phyloP scores from a whole-genome alignment of 768 basidiomycete species.

The Neoboletus magnificus region DNA sequence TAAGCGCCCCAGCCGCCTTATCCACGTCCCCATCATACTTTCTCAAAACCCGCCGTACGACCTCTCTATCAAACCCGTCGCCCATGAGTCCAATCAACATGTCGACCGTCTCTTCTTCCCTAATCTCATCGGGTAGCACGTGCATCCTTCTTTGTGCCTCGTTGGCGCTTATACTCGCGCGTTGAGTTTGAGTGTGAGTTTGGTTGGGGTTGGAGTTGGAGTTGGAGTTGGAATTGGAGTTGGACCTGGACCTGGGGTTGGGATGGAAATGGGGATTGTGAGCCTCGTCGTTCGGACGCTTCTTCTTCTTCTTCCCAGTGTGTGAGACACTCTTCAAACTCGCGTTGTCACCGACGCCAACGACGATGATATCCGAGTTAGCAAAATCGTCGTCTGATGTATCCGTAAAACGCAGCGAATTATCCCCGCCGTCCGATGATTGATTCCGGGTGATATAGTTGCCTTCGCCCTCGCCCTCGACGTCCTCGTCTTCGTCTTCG shows the following conservation, averaged over 20 bases:
- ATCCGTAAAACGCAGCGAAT: conserved; percentile 16
- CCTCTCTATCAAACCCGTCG: conserved; percentile 39
- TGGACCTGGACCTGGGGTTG: neutral
- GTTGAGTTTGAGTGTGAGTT: neutral
- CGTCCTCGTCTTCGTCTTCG: neutral
- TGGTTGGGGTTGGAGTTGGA: neutral
- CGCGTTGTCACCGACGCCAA: neutral
- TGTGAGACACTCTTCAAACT: neutral
- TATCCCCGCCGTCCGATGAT: conserved; percentile 5
- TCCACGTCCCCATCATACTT: conserved; percentile 59
- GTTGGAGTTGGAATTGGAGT: neutral
- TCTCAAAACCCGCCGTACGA: conserved; percentile 53
- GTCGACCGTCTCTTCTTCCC: conserved; percentile 34
- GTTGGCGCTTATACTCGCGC: neutral
- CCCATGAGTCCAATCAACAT: conserved; percentile 39
- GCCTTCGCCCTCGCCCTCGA: neutral
- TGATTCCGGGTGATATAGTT: neutral
- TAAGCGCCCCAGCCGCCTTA: conserved; percentile 52
- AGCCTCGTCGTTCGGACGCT: too few species aligned
- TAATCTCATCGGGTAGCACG: conserved; percentile 16
- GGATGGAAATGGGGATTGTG: too few species aligned
- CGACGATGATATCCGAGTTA: neutral
- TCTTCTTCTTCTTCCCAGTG: neutral
- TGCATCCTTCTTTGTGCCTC: conserved; percentile 14
- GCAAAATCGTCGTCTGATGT: conserved; percentile 13